A percentile compares a stretch with the other conserved stretches of the same genome.
Evolutionary conservation across 179 eudicot genomes (phyloP).

Genomic region (Drosera spatulata): DNA sequence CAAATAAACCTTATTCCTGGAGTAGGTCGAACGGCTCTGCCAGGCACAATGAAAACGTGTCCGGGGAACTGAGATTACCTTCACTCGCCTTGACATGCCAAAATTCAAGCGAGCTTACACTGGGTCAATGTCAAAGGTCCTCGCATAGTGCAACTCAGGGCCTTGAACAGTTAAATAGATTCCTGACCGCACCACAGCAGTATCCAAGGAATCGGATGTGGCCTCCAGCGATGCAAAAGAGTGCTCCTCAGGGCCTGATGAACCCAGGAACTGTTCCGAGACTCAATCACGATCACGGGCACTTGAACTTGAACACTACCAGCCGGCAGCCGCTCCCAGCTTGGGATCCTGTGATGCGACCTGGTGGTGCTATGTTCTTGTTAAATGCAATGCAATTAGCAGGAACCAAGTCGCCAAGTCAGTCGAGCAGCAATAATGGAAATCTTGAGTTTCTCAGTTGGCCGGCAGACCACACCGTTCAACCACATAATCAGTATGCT

Average conservation of each 20-base stretch:
- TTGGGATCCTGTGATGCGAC: conserved; percentile 1
- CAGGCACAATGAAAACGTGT: conserved; percentile 1
- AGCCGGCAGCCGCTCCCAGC: neutral
- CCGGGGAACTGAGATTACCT: conserved; percentile 1
- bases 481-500: conserved; percentile 1
- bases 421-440: neutral
- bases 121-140: neutral
- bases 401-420: neutral
- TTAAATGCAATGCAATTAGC: neutral
- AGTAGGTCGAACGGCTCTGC: conserved; percentile 3
- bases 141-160: neutral
- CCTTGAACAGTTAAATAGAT: neutral
- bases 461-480: neutral
- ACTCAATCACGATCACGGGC: neutral
- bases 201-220: conserved; percentile 2
- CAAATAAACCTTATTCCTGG: neutral
- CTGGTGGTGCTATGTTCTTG: neutral
- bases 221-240: conserved; percentile 4
- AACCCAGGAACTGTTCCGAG: neutral
- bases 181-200: neutral
- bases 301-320: neutral
- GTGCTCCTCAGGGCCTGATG: neutral
- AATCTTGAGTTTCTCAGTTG: conserved; percentile 1
- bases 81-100: neutral
- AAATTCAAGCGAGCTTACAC: neutral